Evolutionary conservation across 2,329 filamentous ascomycete genomes (phyloP), one percentile per base, ranked within the genome.

Genomic region (Calonectria henricotiae): DNA sequence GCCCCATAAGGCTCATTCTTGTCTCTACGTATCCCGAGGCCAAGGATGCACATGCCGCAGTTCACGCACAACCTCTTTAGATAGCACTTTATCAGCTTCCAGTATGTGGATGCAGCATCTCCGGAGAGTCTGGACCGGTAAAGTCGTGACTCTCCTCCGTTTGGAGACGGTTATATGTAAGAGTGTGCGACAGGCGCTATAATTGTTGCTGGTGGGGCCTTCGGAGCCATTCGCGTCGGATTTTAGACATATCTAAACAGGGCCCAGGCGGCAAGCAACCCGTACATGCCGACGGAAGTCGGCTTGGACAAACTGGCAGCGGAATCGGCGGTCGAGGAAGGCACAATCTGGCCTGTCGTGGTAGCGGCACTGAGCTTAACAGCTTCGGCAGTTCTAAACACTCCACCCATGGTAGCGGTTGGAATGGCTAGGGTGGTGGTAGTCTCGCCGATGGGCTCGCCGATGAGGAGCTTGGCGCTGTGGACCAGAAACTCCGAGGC

Each of bases 401-500:
- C 6, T 15, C 15, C 47, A 25, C 25, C 17, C 3, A 8, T 27
- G 5, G 51, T 58, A 12, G 32, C 32, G 12, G 43, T 9, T 6
- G 43, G 43, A 23, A 20, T 20, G 5, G 3, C 32, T 58, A 2
- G 51, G 17, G 51, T 58, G 20, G 51, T 20, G 23, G 51, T 39
- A 32, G 51, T 8, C 20, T 58, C 51, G 32, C 11, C 32, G 51
- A 58, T 25, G 32, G 51, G 51, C 32, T 58, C 51, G 20, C 51
- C 44, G 11, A 63, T 51, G 23, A 63, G 35, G 4, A 63, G 44
- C 32, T 47, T 51, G 23, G 39, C 61, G 32, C 17, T 30, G 61
- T 63, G 61, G 30, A 63, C 35, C 7, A 63, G 47, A 37, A 63
- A 63, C 44, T 63, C 61, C 32, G 61, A 49, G 20, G 61, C 20